phyloP scores from a whole-genome alignment of 257 asterid species.

The Sherardia arvensis region DNA sequence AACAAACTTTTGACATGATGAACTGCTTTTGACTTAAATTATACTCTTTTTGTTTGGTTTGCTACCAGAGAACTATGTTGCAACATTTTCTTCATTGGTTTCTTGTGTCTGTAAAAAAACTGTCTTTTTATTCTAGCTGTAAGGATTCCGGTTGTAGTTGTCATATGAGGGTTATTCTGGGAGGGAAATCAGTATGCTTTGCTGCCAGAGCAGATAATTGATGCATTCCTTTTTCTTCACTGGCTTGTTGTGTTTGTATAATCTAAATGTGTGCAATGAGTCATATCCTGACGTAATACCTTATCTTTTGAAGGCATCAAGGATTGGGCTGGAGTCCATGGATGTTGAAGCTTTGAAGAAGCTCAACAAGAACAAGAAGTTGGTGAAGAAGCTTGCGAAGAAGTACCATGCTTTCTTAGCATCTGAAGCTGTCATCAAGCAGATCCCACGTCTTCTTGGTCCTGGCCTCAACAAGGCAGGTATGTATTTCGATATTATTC shows the following conservation, averaged over 20 bases:
- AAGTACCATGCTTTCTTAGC: conserved; percentile 31
- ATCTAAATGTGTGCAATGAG: background rate
- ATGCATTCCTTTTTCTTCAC: background rate
- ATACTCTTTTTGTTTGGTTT: too few relatives aligned
- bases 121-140: too few relatives aligned
- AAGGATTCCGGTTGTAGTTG: too few relatives aligned
- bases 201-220: background rate
- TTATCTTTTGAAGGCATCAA: conserved; percentile 16
- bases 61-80: too few relatives aligned
- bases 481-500: conserved; percentile 5
- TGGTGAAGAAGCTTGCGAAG: conserved; percentile 32
- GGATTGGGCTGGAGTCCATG: conserved; percentile 27
- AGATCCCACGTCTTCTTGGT: conserved; percentile 32
- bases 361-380: conserved; percentile 30
- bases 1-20: too few relatives aligned
- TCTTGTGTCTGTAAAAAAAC: too few relatives aligned
- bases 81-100: too few relatives aligned
- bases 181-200: background rate
- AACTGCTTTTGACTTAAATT: too few relatives aligned
- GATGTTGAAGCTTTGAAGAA: conserved; percentile 28
- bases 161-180: too few relatives aligned
- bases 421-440: conserved; percentile 32
- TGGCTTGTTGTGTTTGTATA: background rate
- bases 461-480: conserved; percentile 38
- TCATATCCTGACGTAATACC: background rate